Percentiles rank a stretch among this genome's conserved stretches.
phyloP scores from a whole-genome alignment of 495 filamentous ascomycete genomes.

The Penicillium crystallinum region DNA sequence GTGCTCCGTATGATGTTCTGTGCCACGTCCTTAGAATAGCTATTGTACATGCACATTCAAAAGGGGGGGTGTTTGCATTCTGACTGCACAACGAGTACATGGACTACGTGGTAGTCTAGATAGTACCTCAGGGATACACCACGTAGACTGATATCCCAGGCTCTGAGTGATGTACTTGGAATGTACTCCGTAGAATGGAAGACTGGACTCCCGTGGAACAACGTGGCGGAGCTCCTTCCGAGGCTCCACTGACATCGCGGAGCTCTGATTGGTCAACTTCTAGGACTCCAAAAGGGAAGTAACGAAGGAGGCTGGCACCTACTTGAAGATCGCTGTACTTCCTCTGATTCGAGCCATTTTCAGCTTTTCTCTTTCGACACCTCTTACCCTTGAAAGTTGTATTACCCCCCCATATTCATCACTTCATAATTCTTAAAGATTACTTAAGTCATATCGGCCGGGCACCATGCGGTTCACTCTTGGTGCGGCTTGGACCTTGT shows the following conservation, averaged over 20 bases:
- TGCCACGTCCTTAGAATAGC: not conserved
- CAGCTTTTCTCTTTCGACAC: not conserved
- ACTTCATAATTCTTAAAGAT: not conserved
- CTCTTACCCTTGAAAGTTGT: not conserved
- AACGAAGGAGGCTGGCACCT: constrained; percentile 18
- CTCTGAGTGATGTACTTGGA: no score
- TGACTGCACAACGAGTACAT: not conserved
- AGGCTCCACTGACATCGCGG: no score
- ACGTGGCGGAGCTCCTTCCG: constrained; percentile 14
- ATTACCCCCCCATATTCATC: not conserved
- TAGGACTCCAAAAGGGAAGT: constrained; percentile 10
- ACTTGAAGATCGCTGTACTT: not conserved
- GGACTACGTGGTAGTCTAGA: no score
- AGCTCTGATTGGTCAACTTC: constrained; percentile 5
- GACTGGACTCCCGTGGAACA: no score
- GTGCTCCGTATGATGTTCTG: no score
- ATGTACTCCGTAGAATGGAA: no score
- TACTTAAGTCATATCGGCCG: not conserved
- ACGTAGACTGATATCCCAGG: no score
- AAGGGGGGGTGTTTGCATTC: no score
- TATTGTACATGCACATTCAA: not conserved
- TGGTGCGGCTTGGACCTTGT: constrained; percentile 22
- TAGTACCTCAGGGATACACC: no score
- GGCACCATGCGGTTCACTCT: constrained; percentile 31
- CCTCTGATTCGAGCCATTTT: not conserved